phyloP scores from a whole-genome alignment of 2,329 filamentous ascomycete genomes.

The Colletotrichum cereale region DNA sequence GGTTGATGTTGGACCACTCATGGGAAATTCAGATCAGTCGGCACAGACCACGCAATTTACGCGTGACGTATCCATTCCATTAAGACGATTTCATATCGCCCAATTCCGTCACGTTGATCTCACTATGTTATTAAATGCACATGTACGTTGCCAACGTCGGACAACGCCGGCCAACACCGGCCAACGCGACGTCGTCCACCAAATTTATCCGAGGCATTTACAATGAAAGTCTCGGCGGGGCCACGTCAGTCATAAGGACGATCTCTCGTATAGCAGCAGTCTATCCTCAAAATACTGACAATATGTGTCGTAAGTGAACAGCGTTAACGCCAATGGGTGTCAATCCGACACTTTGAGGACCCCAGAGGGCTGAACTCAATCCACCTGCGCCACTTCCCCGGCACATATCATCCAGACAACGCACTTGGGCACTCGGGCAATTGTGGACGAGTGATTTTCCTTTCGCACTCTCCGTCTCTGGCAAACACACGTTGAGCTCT shows the following conservation, averaged over 20 bases:
- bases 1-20: neutral
- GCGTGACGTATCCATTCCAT: neutral
- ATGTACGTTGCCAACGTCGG: neutral
- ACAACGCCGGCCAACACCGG: neutral
- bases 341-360: neutral
- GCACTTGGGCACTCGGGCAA: neutral
- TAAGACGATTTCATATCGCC: neutral
- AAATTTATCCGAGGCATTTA: slow-evolving; percentile 28
- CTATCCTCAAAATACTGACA: neutral
- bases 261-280: neutral
- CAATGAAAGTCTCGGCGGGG: neutral
- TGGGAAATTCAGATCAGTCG: neutral
- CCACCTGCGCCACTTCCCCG: neutral
- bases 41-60: neutral
- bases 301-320: slow-evolving; percentile 5
- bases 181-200: neutral
- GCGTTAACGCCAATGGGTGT: neutral
- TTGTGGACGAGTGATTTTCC: too few relatives aligned
- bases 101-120: neutral
- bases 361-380: too few relatives aligned
- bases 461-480: neutral
- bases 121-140: neutral
- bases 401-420: neutral
- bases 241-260: neutral
- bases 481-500: neutral